Base-by-base conservation (phyloP, 352 stramenopile genomes). In the Pythium oligandrum region DNA sequence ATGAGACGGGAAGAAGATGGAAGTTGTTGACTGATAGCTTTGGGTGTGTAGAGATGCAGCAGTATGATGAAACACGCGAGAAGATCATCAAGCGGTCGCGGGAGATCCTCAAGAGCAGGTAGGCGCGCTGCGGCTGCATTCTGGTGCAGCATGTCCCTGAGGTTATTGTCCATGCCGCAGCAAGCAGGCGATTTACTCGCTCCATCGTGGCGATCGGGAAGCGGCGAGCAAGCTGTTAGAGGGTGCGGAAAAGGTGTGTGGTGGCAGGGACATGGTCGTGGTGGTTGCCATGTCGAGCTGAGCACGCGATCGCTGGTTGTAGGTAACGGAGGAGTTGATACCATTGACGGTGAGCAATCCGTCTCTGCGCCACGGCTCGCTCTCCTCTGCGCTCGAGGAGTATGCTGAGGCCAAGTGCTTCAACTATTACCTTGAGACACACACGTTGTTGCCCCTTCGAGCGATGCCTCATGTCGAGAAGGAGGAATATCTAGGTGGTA, bases 321-420 rank as follows among this genome's bases (percentile, higher is more conserved):
- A 87, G 76, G 66, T 90, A 6, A 89, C 81, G 26, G 57, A 59
- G 12, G 73, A 97, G 44, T 63, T 98, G 17, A 56, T 96, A 36
- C 72, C 74, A 7, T 73, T 98, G 51, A 83, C 93, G 11, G 57
- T 84, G 9, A 75, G 82, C 44, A 91, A 96, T 62, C 84, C 89
- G 30, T 76, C 75, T 45, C 71, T 98, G 12, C 74, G 89, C 35
- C 66, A 87, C 43, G 82, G 83, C 40, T 77, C 79, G 4, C 85
- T 97, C 53, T 86, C 90, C 1, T 74, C 74, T 44, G 86, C 93
- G 4, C 59, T 98, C 31, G 95, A 98, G 59, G 95, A 98, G 64
- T 98, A 97, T 62, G 88, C 83, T 0, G 95, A 98, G 64, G 95
- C 89, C 45, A 95, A 93, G 53, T 83, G 96, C 12, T 98, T 98